Evolutionary conservation across 345 rosid genomes (phyloP).

Genomic region (Eucalyptus cladocalyx): DNA sequence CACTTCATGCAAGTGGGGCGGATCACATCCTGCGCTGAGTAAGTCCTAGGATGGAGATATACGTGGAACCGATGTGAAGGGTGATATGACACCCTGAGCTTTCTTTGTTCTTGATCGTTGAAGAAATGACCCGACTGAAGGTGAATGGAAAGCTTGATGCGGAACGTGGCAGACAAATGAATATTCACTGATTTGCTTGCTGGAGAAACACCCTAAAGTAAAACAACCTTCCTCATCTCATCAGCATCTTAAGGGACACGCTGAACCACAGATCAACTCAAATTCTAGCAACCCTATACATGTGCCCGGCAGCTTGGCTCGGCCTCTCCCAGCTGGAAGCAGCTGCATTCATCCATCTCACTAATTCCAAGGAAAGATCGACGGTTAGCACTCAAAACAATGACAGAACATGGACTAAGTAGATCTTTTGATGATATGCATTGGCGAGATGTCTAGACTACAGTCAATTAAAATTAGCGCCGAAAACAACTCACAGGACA

Average conservation of each 20-base stretch:
- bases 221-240: not conserved
- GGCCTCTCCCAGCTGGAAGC: not conserved
- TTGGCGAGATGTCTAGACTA: not conserved
- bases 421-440: not conserved
- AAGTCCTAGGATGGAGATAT: not conserved
- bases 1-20: not conserved
- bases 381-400: not conserved
- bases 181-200: not conserved
- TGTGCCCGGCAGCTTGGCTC: not conserved
- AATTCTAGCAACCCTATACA: not conserved
- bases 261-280: not conserved
- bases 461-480: fast-evolving
- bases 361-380: not conserved
- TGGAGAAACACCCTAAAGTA: not conserved
- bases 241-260: not conserved
- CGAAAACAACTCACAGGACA: not conserved
- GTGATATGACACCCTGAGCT: not conserved
- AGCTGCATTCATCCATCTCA: not conserved
- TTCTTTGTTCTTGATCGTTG: not conserved
- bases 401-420: not conserved
- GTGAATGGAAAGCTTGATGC: not conserved
- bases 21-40: not conserved
- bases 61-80: not conserved
- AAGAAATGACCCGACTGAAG: not conserved
- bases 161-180: not conserved